phyloP scores from a whole-genome alignment of 2,329 filamentous ascomycete genomes.

The Penicillium paneum region DNA sequence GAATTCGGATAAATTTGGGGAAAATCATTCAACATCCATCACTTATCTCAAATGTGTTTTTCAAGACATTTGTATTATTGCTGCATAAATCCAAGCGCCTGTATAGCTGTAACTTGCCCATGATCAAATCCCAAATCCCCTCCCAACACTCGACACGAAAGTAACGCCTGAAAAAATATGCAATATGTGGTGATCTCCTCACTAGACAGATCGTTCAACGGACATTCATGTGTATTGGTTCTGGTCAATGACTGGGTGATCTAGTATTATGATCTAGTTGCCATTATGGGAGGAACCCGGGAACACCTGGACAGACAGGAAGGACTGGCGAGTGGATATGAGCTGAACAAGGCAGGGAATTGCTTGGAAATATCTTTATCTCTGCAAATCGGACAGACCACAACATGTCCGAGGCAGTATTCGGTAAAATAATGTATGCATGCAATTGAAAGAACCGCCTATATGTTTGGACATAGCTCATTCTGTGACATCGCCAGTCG shows the following conservation, averaged over 20 bases:
- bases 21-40: not conserved
- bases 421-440: conserved; percentile 3
- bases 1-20: not conserved
- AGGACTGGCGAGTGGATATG: not conserved
- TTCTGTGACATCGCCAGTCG: conserved; percentile 53
- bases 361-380: not conserved
- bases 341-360: not conserved
- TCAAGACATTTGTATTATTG: not conserved
- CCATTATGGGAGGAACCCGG: not conserved
- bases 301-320: not conserved
- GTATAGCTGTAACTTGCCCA: conserved; percentile 3
- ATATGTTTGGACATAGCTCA: conserved; percentile 18
- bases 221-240: not conserved
- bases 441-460: conserved; percentile 1
- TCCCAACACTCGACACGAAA: not conserved
- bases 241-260: not conserved
- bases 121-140: not conserved
- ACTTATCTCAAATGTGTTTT: not conserved
- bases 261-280: not conserved
- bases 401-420: not conserved
- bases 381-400: not conserved
- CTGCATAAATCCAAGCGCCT: conserved; percentile 6
- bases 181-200: conserved; percentile 8
- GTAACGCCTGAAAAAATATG: conserved; percentile 13
- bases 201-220: not conserved